Conservation (phyloP, 78 protist species). For the Dictyostelium brefeldianum region DNA sequence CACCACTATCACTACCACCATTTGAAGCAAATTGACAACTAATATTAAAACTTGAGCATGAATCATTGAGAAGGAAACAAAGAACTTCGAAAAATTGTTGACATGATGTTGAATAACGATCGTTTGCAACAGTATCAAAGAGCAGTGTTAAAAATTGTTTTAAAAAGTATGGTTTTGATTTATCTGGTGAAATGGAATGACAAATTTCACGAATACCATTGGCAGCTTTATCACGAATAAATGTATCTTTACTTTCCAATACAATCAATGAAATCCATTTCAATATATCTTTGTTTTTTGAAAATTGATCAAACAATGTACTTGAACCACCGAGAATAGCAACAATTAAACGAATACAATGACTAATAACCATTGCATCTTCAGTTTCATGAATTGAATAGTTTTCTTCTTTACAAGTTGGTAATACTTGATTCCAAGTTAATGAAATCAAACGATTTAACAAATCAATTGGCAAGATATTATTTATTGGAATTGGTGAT, state of each 20-base stretch:
- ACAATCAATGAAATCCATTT: conserved; percentile 36
- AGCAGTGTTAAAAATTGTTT: conserved; percentile 14
- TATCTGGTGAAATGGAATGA: neutral
- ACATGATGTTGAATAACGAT: conserved; percentile 20
- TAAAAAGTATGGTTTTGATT: conserved; percentile 41
- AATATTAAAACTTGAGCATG: neutral
- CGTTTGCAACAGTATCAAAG: conserved; percentile 16
- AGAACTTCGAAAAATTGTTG: conserved; percentile 36
- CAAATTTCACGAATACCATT: conserved; percentile 11
- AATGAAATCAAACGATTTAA: conserved; percentile 21
- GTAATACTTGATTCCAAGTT: conserved; percentile 51
- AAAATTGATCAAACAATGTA: neutral
- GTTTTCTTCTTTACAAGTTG: conserved; percentile 32
- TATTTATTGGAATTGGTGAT: too few relatives aligned
- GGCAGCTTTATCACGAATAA: conserved; percentile 36
- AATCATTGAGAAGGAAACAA: neutral
- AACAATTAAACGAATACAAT: conserved; percentile 17
- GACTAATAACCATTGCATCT: conserved; percentile 42
- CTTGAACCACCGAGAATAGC: neutral
- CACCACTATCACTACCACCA: neutral
- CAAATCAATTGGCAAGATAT: conserved; percentile 2
- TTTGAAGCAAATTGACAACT: neutral
- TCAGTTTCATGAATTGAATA: conserved; percentile 48
- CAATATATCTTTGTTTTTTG: neutral
- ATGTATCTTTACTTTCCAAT: conserved; percentile 26